phyloP scores from a whole-genome alignment of 2,329 filamentous ascomycete genomes.

The Penicillium olsonii region DNA sequence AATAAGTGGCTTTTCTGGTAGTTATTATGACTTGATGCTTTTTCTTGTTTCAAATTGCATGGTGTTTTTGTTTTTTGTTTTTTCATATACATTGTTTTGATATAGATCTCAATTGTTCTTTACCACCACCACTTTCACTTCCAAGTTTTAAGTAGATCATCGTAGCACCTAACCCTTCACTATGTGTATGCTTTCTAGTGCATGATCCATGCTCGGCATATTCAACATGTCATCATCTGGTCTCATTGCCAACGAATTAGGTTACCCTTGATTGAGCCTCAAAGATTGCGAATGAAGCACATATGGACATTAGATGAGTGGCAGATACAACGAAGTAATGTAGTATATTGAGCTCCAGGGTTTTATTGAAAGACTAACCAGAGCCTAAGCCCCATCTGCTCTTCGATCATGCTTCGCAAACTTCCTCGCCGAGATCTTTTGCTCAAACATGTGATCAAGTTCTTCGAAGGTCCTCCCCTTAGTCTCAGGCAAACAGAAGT shows the following conservation, averaged over 20 bases:
- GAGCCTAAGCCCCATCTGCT: neutral
- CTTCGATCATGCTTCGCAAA: neutral
- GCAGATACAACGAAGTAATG: too few species aligned
- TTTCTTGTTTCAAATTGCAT: slow-evolving; percentile 14
- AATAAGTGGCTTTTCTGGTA: neutral
- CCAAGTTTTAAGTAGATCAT: too few species aligned
- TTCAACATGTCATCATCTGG: too few species aligned
- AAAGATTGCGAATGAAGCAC: too few species aligned
- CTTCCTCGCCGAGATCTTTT: slow-evolving; percentile 1
- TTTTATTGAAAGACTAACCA: neutral
- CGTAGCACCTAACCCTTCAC: neutral
- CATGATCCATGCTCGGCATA: too few species aligned
- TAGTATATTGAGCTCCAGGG: too few species aligned
- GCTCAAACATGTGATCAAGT: slow-evolving; percentile 12
- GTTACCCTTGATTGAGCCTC: too few species aligned
- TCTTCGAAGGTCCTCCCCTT: slow-evolving; percentile 21
- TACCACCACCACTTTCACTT: neutral
- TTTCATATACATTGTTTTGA: neutral
- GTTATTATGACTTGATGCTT: slow-evolving; percentile 23
- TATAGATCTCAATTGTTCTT: neutral
- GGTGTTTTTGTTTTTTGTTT: slow-evolving; percentile 15
- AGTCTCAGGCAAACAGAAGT: slow-evolving; percentile 26
- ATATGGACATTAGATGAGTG: too few species aligned
- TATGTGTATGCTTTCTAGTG: too few species aligned
- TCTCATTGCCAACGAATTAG: too few species aligned